These are phyloP conservation scores for Stevia rebaudiana DNA, from an alignment of 140 eudicot species.

Conservation along the genomic window DNA sequence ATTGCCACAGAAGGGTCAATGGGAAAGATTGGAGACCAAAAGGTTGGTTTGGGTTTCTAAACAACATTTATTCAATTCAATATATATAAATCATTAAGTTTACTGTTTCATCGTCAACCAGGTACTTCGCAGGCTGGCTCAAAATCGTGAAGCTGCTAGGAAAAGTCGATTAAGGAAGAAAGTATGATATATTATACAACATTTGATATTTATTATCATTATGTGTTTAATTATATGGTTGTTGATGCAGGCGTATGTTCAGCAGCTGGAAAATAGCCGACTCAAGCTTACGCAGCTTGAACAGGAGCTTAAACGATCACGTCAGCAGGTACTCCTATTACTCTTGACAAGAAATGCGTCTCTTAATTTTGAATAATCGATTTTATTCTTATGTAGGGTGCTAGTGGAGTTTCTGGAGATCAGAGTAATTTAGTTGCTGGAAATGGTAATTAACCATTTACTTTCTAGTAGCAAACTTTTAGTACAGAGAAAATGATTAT, in stretches of 20 bases:
- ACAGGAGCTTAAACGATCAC: conserved; percentile 78
- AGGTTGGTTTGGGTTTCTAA: conserved; percentile 42
- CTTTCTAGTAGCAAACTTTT: too few relatives aligned
- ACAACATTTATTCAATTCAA: not conserved
- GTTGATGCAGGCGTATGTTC: conserved; percentile 86
- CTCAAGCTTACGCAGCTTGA: conserved; percentile 72
- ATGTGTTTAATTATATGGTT: too few relatives aligned
- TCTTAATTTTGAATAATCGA: not conserved
- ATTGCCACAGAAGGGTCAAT: conserved; percentile 46
- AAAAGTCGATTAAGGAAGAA: conserved; percentile 93
- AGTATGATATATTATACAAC: conserved; percentile 34
- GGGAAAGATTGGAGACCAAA: conserved; percentile 65
- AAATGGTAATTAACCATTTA: conserved; percentile 37
- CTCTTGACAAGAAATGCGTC: not conserved
- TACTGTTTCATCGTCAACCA: conserved; percentile 6
- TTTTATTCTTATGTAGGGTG: conserved; percentile 22
- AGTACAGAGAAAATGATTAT: too few relatives aligned
- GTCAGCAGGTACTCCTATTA: conserved; percentile 66
- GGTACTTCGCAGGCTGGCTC: conserved; percentile 91
- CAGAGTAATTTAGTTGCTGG: conserved; percentile 41
- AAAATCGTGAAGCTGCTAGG: conserved; percentile 97
- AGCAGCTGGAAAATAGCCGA: conserved; percentile 90
- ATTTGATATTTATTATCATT: too few relatives aligned
- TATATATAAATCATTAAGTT: too few relatives aligned
- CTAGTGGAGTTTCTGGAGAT: conserved; percentile 50